Conservation (phyloP, 768 basidiomycete genomes). For the Lentinula guzmanii region DNA sequence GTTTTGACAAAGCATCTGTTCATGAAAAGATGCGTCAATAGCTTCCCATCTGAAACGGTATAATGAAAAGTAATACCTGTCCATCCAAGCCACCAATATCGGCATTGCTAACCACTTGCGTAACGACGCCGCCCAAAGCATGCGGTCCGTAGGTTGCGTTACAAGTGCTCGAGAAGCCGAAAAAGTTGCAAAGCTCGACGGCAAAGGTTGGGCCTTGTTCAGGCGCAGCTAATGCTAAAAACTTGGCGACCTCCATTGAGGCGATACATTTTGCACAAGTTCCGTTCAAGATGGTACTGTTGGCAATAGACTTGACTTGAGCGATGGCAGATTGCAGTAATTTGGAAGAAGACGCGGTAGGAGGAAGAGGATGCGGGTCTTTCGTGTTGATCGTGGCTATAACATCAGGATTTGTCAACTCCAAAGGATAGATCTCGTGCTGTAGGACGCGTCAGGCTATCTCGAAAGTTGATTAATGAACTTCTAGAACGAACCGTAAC, state of each 20-base stretch:
- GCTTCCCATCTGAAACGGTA: background rate
- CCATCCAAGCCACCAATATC: slow-evolving; percentile 71
- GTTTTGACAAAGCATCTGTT: slow-evolving; percentile 52
- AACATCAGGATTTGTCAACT: slow-evolving; percentile 56
- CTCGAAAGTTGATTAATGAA: background rate
- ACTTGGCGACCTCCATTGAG: slow-evolving; percentile 56
- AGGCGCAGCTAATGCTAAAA: slow-evolving; percentile 59
- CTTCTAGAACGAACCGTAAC: slow-evolving; percentile 38
- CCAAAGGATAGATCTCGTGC: slow-evolving; percentile 52
- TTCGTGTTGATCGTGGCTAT: slow-evolving; percentile 54
- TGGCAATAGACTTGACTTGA: slow-evolving; percentile 51
- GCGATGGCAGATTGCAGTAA: slow-evolving; percentile 47
- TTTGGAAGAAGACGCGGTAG: slow-evolving; percentile 36
- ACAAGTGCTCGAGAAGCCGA: slow-evolving; percentile 49
- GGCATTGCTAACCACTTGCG: slow-evolving; percentile 67
- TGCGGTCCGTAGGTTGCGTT: slow-evolving; percentile 37
- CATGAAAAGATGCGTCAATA: background rate
- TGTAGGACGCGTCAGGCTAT: slow-evolving; percentile 16
- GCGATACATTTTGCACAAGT: slow-evolving; percentile 58
- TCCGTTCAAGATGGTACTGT: slow-evolving; percentile 45
- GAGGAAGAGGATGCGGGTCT: slow-evolving; percentile 65
- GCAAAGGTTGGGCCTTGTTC: slow-evolving; percentile 51
- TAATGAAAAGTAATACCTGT: slow-evolving; percentile 35
- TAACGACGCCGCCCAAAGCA: slow-evolving; percentile 53
- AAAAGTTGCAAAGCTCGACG: slow-evolving; percentile 54